These are phyloP conservation scores for Penicillium robsamsonii DNA, from an alignment of 495 filamentous ascomycete species.

Conservation along the genomic window DNA sequence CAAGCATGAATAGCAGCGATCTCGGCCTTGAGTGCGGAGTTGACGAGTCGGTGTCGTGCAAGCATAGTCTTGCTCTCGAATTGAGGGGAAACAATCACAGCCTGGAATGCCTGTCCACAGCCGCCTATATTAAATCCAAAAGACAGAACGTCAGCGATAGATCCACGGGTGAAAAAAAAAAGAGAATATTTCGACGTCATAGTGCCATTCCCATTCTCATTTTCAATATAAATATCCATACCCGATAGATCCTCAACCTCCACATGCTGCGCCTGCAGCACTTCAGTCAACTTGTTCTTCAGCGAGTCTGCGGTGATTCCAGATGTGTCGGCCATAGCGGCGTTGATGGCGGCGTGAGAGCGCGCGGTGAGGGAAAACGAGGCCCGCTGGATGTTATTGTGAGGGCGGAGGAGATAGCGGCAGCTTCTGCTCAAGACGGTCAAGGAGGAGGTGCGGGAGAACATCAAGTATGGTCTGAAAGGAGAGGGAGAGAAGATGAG, in stretches of 20 bases:
- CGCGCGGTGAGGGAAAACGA: conserved; percentile 42
- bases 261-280: conserved; percentile 78
- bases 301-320: conserved; percentile 70
- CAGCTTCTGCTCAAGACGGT: conserved; percentile 44
- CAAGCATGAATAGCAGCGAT: conserved; percentile 97
- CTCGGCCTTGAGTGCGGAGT: conserved; percentile 83
- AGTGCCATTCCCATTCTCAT: neutral
- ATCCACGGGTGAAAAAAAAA: conserved; percentile 1
- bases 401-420: conserved; percentile 41
- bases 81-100: conserved; percentile 82
- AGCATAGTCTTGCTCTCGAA: conserved; percentile 87
- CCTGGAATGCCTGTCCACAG: conserved; percentile 93
- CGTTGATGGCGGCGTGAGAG: conserved; percentile 40
- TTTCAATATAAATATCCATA: conserved; percentile 37
- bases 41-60: conserved; percentile 85
- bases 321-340: conserved; percentile 49
- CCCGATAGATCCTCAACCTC: conserved; percentile 93
- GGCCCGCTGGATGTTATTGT: conserved; percentile 23
- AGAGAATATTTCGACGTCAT: conserved; percentile 9
- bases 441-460: conserved; percentile 39
- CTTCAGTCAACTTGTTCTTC: conserved; percentile 63
- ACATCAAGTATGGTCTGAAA: conserved; percentile 36
- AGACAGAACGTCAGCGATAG: neutral
- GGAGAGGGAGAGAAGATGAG: neutral
- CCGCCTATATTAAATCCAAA: conserved; percentile 57